These are phyloP conservation scores for Auxenochlorella protothecoides DNA, from an alignment of 139 green algal species.

Conservation along the genomic window DNA sequence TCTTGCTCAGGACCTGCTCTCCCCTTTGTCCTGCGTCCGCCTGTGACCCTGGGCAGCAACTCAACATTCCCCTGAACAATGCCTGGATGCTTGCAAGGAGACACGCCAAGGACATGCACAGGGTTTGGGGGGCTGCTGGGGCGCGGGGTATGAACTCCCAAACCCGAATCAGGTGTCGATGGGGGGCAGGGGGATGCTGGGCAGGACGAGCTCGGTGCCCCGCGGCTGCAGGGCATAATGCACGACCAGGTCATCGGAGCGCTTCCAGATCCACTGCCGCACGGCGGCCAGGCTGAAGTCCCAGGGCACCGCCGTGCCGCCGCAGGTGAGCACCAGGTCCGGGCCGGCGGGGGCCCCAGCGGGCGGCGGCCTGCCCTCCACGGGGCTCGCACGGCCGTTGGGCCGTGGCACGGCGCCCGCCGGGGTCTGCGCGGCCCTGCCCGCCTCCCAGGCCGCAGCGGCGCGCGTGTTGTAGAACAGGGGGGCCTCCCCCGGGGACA, in stretches of 20 bases:
- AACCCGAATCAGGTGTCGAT: no score
- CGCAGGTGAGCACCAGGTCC: constrained; percentile 34
- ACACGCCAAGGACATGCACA: no score
- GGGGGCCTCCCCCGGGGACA: constrained; percentile 11
- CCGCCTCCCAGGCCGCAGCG: constrained; percentile 9
- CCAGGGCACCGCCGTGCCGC: constrained; percentile 58
- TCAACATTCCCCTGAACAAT: no score
- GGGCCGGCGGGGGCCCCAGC: no score
- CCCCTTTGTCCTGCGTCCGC: no score
- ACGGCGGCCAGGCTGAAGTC: constrained; percentile 74
- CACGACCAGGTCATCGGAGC: constrained; percentile 70
- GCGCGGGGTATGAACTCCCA: no score
- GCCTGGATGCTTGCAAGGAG: no score
- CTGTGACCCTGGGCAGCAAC: no score
- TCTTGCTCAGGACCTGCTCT: no score
- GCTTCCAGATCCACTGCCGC: constrained; percentile 77
- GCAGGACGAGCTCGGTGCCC: no score
- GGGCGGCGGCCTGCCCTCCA: not conserved
- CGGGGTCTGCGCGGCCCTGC: not conserved
- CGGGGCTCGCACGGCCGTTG: constrained; percentile 19
- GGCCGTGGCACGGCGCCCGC: constrained; percentile 3
- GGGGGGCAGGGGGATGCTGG: no score
- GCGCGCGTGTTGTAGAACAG: constrained; percentile 16
- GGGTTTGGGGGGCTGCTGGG: no score
- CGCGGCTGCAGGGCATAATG: constrained; percentile 32